Base-by-base conservation (phyloP, 805 yeast species). In the Candida rishiriensis region DNA sequence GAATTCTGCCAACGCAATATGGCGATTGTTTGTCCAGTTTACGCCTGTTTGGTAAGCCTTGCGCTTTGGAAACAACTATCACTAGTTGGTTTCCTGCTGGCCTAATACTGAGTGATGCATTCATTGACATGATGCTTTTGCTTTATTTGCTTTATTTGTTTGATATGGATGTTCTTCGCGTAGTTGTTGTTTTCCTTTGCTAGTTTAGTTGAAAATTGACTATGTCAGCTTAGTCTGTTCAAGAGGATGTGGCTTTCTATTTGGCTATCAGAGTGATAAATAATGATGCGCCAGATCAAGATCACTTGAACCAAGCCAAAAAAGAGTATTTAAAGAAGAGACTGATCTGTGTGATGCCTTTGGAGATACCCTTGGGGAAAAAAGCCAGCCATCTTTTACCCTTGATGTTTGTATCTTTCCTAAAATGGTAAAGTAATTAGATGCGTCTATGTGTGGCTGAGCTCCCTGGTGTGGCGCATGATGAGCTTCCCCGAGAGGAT, bases 21-120 rank as follows among this genome's bases (percentile, higher is more conserved):
- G 98, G 99, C 51, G 87, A 85, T 65, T 93, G 99, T 57, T 93
- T 93, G 57, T 95, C 97, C 41, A 91, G 70, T 50, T 84, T 87
- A 32, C 91, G 72, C 49, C 88, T 70, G 64, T 93, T 91, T 18
- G 96, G 95, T 36, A 93, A 74, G 56, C 88, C 95, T 56, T 83
- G 81, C 1, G 93, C 96, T 51, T 88, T 78, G 42, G 84, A 74
- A 3, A 90, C 86, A 49, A 88, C 83, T 5, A 89, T 77, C 32
- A 87, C 85, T 45, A 90, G 68, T 12, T 78, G 75, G 30, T 79
- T 79, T 18, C 40, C 43, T 26, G 36, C 26, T 21, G 26, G 26
- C 7, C 26, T 21, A 21, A 21, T 21, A 7, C 26, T 21, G 26
- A 21, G 26, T 21, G 26, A 21, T 21, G 26, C 26, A 21, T 21